Conservation (phyloP, 495 filamentous ascomycete genomes). For the Cercophora newfieldiana region DNA sequence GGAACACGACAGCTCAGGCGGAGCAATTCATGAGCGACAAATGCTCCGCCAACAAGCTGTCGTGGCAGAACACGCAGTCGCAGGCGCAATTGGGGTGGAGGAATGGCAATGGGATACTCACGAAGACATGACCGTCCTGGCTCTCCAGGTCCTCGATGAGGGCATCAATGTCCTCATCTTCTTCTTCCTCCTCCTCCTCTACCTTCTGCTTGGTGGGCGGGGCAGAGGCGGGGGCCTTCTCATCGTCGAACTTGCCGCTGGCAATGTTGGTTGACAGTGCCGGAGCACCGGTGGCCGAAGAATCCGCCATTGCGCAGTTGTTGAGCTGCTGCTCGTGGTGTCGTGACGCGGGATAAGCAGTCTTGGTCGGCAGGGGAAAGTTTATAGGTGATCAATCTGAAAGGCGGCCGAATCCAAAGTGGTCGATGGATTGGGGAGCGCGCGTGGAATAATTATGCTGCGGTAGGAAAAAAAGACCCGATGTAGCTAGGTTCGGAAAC, state of each 20-base stretch:
- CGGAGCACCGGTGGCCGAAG: constrained; percentile 45
- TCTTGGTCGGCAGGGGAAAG: constrained; percentile 1
- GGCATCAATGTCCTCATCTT: constrained; percentile 73
- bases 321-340: constrained; percentile 37
- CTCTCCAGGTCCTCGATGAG: constrained; percentile 83
- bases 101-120: constrained; percentile 34
- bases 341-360: constrained; percentile 14
- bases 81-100: not conserved
- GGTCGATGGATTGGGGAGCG: constrained; percentile 1
- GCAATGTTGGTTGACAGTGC: constrained; percentile 56
- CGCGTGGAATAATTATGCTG: constrained; percentile 11
- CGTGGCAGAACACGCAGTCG: not conserved
- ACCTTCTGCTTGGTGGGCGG: constrained; percentile 36
- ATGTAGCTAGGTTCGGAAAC: constrained; percentile 21
- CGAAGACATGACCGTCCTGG: constrained; percentile 60
- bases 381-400: constrained; percentile 20
- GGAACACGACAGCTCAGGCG: not conserved
- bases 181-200: constrained; percentile 60
- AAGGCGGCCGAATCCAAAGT: not conserved
- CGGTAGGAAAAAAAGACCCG: constrained; percentile 9
- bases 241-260: constrained; percentile 53
- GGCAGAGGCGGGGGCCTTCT: constrained; percentile 45
- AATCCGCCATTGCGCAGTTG: constrained; percentile 49
- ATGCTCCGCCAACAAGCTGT: not conserved
- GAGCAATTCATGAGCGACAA: not conserved